A percentile compares a stretch with the other conserved stretches of the same genome.
Conservation (phyloP, 495 filamentous ascomycete genomes). For the Neurospora discreta region DNA sequence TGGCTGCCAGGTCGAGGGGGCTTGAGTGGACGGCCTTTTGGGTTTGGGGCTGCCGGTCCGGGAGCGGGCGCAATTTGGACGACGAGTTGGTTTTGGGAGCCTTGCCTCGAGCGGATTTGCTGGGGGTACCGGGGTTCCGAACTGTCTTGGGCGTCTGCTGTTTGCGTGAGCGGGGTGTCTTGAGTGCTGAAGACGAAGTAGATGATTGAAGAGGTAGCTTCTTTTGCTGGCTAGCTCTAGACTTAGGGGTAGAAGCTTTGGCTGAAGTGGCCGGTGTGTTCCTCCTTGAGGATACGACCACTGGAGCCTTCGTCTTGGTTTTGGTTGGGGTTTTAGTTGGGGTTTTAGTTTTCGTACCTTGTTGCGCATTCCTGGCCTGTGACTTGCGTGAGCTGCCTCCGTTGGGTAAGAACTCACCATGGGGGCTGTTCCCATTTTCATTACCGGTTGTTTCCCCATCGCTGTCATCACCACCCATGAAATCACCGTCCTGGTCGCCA, state of each 20-base stretch:
- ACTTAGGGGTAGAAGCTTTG: neutral
- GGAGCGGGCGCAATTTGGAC: neutral
- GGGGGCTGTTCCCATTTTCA: conserved; percentile 11
- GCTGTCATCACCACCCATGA: conserved; percentile 22
- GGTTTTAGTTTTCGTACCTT: neutral
- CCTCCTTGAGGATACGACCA: neutral
- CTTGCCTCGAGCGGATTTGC: neutral
- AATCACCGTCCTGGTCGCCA: conserved; percentile 20
- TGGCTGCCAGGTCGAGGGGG: conserved; percentile 9
- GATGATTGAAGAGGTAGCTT: neutral
- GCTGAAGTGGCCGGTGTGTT: neutral
- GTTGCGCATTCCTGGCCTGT: neutral
- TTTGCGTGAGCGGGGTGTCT: conserved; percentile 9
- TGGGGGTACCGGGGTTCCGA: neutral
- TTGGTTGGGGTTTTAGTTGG: neutral
- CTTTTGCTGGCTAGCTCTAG: neutral
- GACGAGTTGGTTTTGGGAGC: neutral
- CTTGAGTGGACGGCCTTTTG: neutral
- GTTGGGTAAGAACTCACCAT: conserved; percentile 8
- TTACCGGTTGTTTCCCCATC: conserved; percentile 15
- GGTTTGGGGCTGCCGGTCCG: neutral
- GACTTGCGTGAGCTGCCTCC: conserved; percentile 3
- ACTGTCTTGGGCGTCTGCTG: conserved; percentile 1
- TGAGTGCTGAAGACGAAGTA: conserved; percentile 1
- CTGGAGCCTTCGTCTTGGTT: neutral